Conservation (phyloP, 768 basidiomycete genomes). For the Suillus luteus region DNA sequence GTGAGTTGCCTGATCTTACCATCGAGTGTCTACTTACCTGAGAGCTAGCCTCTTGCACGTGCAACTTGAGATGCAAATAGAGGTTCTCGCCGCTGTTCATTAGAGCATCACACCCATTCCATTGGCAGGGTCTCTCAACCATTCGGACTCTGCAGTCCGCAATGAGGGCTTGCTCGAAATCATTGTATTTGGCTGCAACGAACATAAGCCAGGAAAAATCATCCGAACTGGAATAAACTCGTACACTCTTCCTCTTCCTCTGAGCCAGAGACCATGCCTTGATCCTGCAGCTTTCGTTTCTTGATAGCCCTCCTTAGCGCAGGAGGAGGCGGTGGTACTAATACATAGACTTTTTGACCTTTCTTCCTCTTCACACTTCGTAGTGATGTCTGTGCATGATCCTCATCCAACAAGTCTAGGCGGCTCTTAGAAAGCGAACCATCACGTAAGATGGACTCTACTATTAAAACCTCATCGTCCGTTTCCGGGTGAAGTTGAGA, state of each 20-base stretch:
- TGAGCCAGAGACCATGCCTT: conserved; percentile 15
- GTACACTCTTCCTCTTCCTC: conserved; percentile 33
- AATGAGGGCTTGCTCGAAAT: conserved; percentile 45
- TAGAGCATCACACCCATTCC: conserved; percentile 56
- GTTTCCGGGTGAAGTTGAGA: conserved; percentile 24
- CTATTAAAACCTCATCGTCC: conserved; percentile 20
- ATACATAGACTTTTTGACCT: conserved; percentile 27
- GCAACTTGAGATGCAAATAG: conserved; percentile 48
- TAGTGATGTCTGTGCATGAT: conserved; percentile 4
- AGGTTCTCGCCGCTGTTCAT: conserved; percentile 56
- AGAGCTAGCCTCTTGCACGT: conserved; percentile 34
- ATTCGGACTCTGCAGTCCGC: conserved; percentile 51
- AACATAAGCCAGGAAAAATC: conserved; percentile 29
- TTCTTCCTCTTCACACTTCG: conserved; percentile 28
- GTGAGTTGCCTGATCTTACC: conserved; percentile 13
- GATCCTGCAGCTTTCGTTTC: conserved; percentile 20
- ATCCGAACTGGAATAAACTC: conserved; percentile 26
- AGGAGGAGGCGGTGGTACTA: conserved; percentile 29
- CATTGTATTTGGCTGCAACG: conserved; percentile 40
- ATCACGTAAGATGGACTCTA: conserved; percentile 8
- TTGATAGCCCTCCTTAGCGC: conserved; percentile 24
- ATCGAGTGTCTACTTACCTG: conserved; percentile 29
- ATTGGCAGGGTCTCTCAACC: conserved; percentile 52
- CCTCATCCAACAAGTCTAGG: conserved; percentile 14
- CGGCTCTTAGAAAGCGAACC: conserved; percentile 25